Base-by-base conservation (phyloP, 345 rosid genomes). In the Mercurialis annua region DNA sequence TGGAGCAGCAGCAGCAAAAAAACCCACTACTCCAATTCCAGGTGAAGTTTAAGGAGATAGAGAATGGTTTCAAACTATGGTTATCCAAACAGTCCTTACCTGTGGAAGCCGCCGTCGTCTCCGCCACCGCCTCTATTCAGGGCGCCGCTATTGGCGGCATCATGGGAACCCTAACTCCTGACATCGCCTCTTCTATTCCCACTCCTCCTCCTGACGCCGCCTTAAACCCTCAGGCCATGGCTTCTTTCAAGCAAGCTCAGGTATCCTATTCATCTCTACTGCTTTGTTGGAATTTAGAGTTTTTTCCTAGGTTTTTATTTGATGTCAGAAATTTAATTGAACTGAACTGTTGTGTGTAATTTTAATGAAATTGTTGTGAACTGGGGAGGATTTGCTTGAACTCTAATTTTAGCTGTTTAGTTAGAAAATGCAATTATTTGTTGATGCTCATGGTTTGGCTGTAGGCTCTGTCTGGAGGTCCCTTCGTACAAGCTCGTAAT, bases 401-500 rank as follows among this genome's bases (percentile, higher is more conserved):
- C 14, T 10, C 3, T 24, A 18, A 57, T 43, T 61, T 14, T 40
- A 43, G 27, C 9, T 44, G 31, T 3, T 11, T n/a, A n/a, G n/a
- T n/a, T n/a, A n/a, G n/a, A n/a, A n/a, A 21, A 0, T 60, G 24
- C 10, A 21, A 57, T 57, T 10, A 31, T 33, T 34, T 50, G 16
- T 29, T 24, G 26, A 26, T 18, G 51, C 27, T 20, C 16, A 3
- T 43, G 14, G 21, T 53, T 66, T 47, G 38, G 10, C 50, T 18
- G 54, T 85, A 92, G 98, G 96, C 93, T 58, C 75, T 92, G 42
- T 76, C 89, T 31, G 98, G 97, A 59, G 97, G 98, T 33, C 98
- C 97, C 2, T 80, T 87, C 78, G 73, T 84, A 24, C 98, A 93
- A 88, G 98, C 98, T 76, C 93, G 98, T 49, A 93, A 93, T 66